These are phyloP conservation scores for Fraxinus xanthoxyloides DNA, from an alignment of 305 asterid genomes.

Conservation along the genomic window DNA sequence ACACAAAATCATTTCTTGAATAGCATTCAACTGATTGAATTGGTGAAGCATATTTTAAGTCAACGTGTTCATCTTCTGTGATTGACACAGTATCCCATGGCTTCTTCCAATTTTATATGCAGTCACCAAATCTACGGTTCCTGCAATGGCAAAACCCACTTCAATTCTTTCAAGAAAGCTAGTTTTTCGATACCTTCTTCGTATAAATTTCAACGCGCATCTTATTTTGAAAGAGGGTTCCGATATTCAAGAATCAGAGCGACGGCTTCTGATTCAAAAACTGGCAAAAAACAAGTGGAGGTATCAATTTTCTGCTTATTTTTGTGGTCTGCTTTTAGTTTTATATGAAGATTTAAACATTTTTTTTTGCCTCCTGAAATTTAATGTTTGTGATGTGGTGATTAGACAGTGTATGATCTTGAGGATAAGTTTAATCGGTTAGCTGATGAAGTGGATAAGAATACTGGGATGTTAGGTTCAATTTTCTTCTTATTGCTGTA, in stretches of 20 bases:
- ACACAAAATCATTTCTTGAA: not conserved
- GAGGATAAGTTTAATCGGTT: slow-evolving; percentile 55
- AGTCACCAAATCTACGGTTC: slow-evolving; percentile 39
- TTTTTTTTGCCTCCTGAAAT: not conserved
- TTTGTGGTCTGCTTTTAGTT: not conserved
- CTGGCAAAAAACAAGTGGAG: slow-evolving; percentile 65
- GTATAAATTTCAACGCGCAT: slow-evolving; percentile 37
- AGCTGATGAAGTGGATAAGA: slow-evolving; percentile 85
- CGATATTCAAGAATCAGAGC: slow-evolving; percentile 45
- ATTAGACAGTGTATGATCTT: slow-evolving; percentile 56
- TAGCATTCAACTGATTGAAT: not conserved
- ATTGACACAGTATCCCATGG: slow-evolving; percentile 35
- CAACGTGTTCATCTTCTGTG: not conserved
- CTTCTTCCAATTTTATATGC: slow-evolving; percentile 58
- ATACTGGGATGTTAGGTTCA: slow-evolving; percentile 38
- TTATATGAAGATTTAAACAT: not conserved
- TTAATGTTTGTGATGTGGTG: slow-evolving; percentile 1
- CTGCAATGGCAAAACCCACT: slow-evolving; percentile 40
- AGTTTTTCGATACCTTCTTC: slow-evolving; percentile 36
- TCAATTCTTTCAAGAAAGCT: slow-evolving; percentile 45
- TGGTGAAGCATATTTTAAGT: not conserved
- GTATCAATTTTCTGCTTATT: slow-evolving; percentile 29
- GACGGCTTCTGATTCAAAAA: slow-evolving; percentile 58
- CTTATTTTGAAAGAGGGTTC: slow-evolving; percentile 25
- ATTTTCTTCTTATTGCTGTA: not conserved